These are phyloP conservation scores for Tricholoma terreum DNA, from an alignment of 768 basidiomycete species.

Conservation along the genomic window DNA sequence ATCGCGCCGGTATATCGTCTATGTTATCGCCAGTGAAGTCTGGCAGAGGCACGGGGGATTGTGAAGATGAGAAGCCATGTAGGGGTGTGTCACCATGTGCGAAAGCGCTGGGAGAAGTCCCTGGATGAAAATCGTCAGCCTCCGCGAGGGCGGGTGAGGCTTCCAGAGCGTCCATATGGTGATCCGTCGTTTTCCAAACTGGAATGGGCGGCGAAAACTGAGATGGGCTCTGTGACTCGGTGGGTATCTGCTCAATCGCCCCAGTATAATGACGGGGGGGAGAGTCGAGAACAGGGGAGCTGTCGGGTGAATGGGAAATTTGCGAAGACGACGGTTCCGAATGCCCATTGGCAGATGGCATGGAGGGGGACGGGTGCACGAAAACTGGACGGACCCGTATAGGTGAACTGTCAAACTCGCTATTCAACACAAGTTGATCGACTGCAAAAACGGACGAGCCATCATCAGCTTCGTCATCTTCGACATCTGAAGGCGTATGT, in stretches of 20 bases:
- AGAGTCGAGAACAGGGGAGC: neutral
- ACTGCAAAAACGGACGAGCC: neutral
- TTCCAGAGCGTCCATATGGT: slow-evolving; percentile 1
- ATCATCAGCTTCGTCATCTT: slow-evolving; percentile 4
- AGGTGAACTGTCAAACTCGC: slow-evolving; percentile 2
- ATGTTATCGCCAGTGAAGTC: neutral
- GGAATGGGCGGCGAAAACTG: neutral
- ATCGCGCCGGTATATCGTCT: too few species aligned
- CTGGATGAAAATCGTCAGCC: neutral
- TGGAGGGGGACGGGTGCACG: neutral
- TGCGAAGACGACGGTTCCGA: neutral
- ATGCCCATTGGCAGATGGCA: neutral
- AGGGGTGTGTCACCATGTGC: neutral
- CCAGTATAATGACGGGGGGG: neutral
- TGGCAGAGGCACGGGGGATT: neutral
- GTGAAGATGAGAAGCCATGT: neutral
- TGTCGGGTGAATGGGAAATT: neutral
- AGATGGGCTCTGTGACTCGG: neutral
- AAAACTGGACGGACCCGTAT: neutral
- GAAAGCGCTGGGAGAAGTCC: neutral
- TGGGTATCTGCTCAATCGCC: neutral
- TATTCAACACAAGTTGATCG: slow-evolving; percentile 3
- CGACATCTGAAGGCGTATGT: neutral
- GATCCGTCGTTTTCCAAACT: neutral
- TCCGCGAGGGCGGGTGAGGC: neutral